phyloP scores from a whole-genome alignment of 1,284 basidiomycete genomes.

The Phaffia rhodozyma region DNA sequence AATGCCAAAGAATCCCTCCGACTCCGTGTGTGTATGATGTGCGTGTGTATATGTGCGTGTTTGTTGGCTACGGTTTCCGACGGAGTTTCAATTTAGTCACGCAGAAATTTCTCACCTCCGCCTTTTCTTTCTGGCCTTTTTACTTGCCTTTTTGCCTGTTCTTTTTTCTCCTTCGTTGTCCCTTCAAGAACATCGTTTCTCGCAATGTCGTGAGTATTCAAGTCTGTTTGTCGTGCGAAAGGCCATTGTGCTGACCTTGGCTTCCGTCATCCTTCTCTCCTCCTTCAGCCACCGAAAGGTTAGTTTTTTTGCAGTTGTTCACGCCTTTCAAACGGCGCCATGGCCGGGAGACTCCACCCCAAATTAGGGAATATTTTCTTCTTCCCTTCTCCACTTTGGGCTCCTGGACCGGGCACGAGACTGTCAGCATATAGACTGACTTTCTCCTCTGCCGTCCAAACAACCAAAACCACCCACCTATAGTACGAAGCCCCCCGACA shows the following conservation, averaged over 20 bases:
- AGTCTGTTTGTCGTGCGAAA: too few relatives aligned
- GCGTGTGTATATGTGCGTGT: too few relatives aligned
- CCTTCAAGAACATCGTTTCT: background rate
- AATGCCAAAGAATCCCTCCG: too few relatives aligned
- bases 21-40: too few relatives aligned
- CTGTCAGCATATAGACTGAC: background rate
- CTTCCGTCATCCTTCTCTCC: background rate
- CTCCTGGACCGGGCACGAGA: background rate
- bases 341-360: background rate
- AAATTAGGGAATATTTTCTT: background rate
- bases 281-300: conserved; percentile 6
- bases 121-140: too few relatives aligned
- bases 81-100: too few relatives aligned
- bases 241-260: too few relatives aligned
- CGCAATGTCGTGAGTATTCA: too few relatives aligned
- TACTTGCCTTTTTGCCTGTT: background rate
- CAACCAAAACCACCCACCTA: background rate
- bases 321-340: background rate
- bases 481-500: conserved; percentile 92
- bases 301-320: background rate
- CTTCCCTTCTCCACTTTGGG: background rate
- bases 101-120: too few relatives aligned
- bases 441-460: background rate
- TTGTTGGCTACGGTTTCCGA: too few relatives aligned
- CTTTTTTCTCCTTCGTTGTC: background rate